Conservation (phyloP, 2,329 filamentous ascomycete species). For the Amphichorda felina region DNA sequence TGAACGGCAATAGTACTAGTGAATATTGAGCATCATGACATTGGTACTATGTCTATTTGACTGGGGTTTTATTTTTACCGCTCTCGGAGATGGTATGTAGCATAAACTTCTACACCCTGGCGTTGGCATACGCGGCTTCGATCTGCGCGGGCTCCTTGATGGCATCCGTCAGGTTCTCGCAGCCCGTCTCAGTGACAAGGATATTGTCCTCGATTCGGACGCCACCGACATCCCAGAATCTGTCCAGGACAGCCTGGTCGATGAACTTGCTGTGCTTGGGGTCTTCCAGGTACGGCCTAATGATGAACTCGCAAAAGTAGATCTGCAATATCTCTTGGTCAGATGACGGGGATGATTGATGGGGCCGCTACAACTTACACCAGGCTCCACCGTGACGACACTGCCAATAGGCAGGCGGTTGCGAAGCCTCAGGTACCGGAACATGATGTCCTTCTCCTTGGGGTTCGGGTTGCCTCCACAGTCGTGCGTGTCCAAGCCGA, state of each 20-base stretch:
- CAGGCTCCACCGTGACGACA: constrained; percentile 91
- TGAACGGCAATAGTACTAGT: no score
- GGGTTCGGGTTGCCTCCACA: constrained; percentile 70
- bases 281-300: constrained; percentile 66
- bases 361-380: constrained; percentile 37
- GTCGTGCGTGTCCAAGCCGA: constrained; percentile 90
- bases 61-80: no score
- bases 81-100: no score
- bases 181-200: constrained; percentile 55
- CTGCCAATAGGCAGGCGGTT: constrained; percentile 63
- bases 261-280: constrained; percentile 67
- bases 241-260: constrained; percentile 57
- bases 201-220: constrained; percentile 63
- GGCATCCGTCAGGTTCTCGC: constrained; percentile 61
- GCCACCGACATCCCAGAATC: constrained; percentile 74
- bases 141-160: constrained; percentile 55
- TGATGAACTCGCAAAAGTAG: constrained; percentile 87
- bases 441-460: constrained; percentile 69
- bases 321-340: constrained; percentile 34
- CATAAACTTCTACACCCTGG: no score
- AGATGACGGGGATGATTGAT: neutral
- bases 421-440: constrained; percentile 74
- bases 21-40: no score
- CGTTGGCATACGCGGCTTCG: constrained; percentile 34
- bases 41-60: no score